Evolutionary conservation across 208 protist species (phyloP).

Genomic region (Trypanosoma grayi): DNA sequence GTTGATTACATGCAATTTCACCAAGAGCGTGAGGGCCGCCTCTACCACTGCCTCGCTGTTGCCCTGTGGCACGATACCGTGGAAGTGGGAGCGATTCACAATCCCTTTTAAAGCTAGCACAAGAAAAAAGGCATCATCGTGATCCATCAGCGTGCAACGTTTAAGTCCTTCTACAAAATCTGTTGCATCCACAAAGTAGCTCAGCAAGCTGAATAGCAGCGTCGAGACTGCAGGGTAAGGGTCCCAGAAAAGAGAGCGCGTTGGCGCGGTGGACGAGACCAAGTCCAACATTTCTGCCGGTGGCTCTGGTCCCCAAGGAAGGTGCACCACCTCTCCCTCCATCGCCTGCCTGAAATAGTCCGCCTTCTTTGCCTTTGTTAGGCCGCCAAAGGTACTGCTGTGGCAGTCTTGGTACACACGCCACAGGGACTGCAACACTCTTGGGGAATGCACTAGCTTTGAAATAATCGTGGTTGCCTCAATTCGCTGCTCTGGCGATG

Average conservation of each 20-base stretch:
- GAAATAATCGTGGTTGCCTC: conserved; percentile 62
- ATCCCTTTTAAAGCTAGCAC: conserved; percentile 78
- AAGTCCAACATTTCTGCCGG: conserved; percentile 9
- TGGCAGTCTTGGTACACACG: conserved; percentile 52
- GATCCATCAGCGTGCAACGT: conserved; percentile 34
- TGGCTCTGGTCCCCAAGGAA: conserved; percentile 1
- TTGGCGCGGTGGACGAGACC: too few species aligned
- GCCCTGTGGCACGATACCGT: conserved; percentile 61
- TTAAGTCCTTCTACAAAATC: conserved; percentile 64
- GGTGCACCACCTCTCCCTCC: conserved; percentile 3
- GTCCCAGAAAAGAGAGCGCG: conserved; percentile 52
- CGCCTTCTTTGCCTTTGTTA: background rate
- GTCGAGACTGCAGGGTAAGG: conserved; percentile 66
- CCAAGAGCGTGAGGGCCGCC: conserved; percentile 52
- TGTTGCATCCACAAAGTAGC: conserved; percentile 68
- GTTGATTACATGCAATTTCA: conserved; percentile 67
- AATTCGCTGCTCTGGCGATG: conserved; percentile 29
- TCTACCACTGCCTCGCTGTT: conserved; percentile 77
- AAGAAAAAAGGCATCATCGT: conserved; percentile 45
- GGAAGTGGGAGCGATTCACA: conserved; percentile 62
- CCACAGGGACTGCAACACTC: conserved; percentile 68
- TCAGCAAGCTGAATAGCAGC: conserved; percentile 73
- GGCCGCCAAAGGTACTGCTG: background rate
- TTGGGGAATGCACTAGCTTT: conserved; percentile 50
- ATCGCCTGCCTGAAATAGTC: background rate